Percentiles rank a stretch among this genome's conserved stretches.
Conservation (phyloP, 106 monocot species). For the Cymbidium sinense region DNA sequence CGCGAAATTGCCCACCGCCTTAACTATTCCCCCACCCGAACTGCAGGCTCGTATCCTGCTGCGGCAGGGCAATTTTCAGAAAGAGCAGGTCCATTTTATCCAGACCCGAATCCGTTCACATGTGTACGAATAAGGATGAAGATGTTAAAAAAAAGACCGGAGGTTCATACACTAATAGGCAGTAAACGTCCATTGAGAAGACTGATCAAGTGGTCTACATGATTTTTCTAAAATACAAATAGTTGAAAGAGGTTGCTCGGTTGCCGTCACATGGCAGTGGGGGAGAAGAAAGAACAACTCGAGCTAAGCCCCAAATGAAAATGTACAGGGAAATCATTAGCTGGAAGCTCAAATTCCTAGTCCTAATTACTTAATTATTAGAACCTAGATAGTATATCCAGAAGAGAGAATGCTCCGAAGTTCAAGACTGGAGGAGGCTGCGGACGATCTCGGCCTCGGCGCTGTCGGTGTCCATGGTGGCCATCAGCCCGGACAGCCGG, state of each 20-base stretch:
- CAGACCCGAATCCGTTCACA: slow-evolving; percentile 11
- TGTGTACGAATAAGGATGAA: slow-evolving; percentile 4
- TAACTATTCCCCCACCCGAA: not conserved
- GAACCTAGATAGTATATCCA: not conserved
- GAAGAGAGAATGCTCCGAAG: not conserved
- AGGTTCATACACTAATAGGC: not conserved
- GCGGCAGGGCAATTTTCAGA: not conserved
- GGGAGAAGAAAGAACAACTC: slow-evolving; percentile 31
- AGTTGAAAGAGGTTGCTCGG: slow-evolving; percentile 32
- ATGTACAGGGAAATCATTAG: slow-evolving; percentile 5
- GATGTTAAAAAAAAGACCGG: not conserved
- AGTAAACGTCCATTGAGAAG: not conserved
- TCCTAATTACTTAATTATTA: not conserved
- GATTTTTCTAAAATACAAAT: slow-evolving; percentile 13
- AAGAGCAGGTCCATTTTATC: not conserved
- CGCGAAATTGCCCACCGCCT: not conserved
- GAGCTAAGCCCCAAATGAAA: slow-evolving; percentile 22
- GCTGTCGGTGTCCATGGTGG: slow-evolving; percentile 47
- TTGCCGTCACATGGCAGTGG: slow-evolving; percentile 21
- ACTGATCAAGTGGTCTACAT: slow-evolving; percentile 4
- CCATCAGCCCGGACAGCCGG: slow-evolving; percentile 44
- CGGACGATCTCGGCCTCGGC: slow-evolving; percentile 62
- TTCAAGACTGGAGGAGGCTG: slow-evolving; percentile 31
- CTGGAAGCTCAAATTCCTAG: slow-evolving; percentile 1
- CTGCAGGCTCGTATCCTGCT: slow-evolving; percentile 1